Percentiles rank a stretch among this genome's conserved stretches.
Conservation (phyloP, 345 rosid species). For the Rhizophora mangle region DNA sequence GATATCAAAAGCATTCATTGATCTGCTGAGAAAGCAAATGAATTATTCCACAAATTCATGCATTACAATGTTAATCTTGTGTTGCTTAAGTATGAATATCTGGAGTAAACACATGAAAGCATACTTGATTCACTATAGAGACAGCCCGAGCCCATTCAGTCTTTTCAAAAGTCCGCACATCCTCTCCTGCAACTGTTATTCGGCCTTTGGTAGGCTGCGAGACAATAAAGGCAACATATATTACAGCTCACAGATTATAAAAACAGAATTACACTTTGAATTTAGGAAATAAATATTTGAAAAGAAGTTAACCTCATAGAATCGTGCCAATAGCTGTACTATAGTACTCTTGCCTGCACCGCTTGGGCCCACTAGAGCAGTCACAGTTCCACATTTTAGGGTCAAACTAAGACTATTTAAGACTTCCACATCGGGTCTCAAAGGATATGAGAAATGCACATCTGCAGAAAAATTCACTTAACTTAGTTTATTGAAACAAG, state of each 20-base stretch:
- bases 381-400: slow-evolving; percentile 73
- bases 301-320: slow-evolving; percentile 65
- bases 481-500: not conserved
- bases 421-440: slow-evolving; percentile 75
- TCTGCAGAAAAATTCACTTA: slow-evolving; percentile 45
- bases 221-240: slow-evolving; percentile 12
- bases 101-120: not conserved
- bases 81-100: not conserved
- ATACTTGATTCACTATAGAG: slow-evolving; percentile 94
- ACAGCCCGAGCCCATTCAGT: slow-evolving; percentile 85
- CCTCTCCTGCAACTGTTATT: slow-evolving; percentile 84
- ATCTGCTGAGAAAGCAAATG: not conserved
- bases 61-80: not conserved
- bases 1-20: not conserved
- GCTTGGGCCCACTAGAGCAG: slow-evolving; percentile 93
- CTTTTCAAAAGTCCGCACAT: slow-evolving; percentile 86
- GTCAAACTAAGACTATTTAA: slow-evolving; percentile 66
- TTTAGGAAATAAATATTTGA: slow-evolving; percentile 3
- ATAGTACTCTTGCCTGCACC: slow-evolving; percentile 97
- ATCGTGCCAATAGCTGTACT: slow-evolving; percentile 90
- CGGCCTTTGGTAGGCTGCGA: slow-evolving; percentile 83
- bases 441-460: slow-evolving; percentile 82
- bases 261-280: not conserved
- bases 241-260: not conserved
- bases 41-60: not conserved